Conservation (phyloP, 2,329 filamentous ascomycete species). For the Aureobasidium sp. region DNA sequence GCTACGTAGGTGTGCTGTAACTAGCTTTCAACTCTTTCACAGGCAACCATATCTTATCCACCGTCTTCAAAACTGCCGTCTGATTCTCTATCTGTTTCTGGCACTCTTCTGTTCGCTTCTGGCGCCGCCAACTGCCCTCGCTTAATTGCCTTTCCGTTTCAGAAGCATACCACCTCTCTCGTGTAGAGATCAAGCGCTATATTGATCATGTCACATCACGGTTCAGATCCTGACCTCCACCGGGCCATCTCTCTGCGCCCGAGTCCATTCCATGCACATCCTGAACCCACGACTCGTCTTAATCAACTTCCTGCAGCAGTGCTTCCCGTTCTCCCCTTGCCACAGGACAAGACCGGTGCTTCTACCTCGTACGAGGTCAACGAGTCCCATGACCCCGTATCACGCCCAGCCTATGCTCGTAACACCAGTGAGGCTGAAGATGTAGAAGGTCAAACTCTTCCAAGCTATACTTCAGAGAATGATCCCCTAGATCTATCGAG, state of each 20-base stretch:
- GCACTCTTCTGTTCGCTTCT: neutral
- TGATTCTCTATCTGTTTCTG: neutral
- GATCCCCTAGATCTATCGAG: conserved; percentile 77
- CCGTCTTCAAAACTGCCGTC: neutral
- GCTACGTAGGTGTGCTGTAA: neutral
- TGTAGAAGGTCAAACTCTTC: conserved; percentile 42
- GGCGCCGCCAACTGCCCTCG: neutral
- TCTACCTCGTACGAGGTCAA: conserved; percentile 33
- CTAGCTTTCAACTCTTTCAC: neutral
- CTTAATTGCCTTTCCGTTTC: neutral
- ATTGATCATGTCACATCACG: conserved; percentile 18
- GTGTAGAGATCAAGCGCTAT: neutral
- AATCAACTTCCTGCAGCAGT: conserved; percentile 14
- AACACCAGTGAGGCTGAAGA: conserved; percentile 26
- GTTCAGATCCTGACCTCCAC: conserved; percentile 37
- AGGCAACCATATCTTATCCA: conserved; percentile 7
- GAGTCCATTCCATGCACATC: conserved; percentile 31
- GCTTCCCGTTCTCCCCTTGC: conserved; percentile 20
- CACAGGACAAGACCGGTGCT: conserved; percentile 21
- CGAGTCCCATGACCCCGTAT: conserved; percentile 27
- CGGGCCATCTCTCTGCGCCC: conserved; percentile 41
- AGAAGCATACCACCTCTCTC: neutral
- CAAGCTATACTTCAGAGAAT: conserved; percentile 52
- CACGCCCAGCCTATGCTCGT: conserved; percentile 25
- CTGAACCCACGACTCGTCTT: conserved; percentile 21